These are phyloP conservation scores for Phialophora chinensis DNA, from an alignment of 2,329 filamentous ascomycete genomes.

Conservation along the genomic window DNA sequence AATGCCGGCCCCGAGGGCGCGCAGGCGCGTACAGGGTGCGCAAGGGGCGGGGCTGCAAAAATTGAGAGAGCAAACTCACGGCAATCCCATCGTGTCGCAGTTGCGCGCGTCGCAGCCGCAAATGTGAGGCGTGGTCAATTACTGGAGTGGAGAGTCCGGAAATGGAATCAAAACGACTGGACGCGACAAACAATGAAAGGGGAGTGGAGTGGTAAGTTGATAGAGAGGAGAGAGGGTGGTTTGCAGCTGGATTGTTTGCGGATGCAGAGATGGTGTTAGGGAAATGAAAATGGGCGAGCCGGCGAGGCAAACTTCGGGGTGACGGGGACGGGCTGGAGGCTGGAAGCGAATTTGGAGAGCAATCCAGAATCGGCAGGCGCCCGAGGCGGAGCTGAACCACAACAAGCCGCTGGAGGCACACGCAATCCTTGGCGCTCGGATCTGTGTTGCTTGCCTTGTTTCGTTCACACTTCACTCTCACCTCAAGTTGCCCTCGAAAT, in stretches of 20 bases:
- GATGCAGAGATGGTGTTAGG: slow-evolving; percentile 12
- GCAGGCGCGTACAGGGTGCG: slow-evolving; percentile 32
- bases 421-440: not conserved
- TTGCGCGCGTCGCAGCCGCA: slow-evolving; percentile 3
- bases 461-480: slow-evolving; percentile 1
- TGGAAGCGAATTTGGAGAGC: not conserved
- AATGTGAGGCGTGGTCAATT: slow-evolving; percentile 29
- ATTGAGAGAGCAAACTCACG: slow-evolving; percentile 46
- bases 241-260: slow-evolving; percentile 30
- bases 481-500: not conserved
- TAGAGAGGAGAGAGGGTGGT: slow-evolving; percentile 18
- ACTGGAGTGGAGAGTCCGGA: slow-evolving; percentile 36
- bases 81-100: slow-evolving; percentile 54
- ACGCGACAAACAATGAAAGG: slow-evolving; percentile 29
- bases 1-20: slow-evolving; percentile 28
- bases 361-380: slow-evolving; percentile 5
- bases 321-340: not conserved
- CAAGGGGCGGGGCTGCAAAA: slow-evolving; percentile 17
- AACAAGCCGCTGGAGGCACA: not conserved
- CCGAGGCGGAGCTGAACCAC: slow-evolving; percentile 6
- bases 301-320: slow-evolving; percentile 1
- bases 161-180: slow-evolving; percentile 14
- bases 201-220: slow-evolving; percentile 30
- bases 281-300: slow-evolving; percentile 11
- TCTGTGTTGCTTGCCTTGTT: not conserved